Conservation (phyloP, 805 yeast genomes). For the Pichia gijzeniarum region DNA sequence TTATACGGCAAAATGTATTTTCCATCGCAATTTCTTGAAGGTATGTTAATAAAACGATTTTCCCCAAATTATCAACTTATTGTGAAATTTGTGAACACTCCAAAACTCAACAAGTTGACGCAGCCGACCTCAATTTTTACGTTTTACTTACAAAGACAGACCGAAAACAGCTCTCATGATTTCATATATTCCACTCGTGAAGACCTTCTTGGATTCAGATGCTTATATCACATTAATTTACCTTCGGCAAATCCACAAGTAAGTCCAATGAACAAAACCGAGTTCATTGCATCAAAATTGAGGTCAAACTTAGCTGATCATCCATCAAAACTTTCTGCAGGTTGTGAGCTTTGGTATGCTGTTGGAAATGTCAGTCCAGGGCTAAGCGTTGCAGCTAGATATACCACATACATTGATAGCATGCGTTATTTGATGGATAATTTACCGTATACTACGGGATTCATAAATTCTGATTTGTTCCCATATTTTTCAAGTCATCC, state of each 20-base stretch:
- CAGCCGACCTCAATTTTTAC: conserved; percentile 45
- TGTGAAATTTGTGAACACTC: conserved; percentile 67
- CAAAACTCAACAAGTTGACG: conserved; percentile 25
- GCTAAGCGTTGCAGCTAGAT: conserved; percentile 74
- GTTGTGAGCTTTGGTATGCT: conserved; percentile 88
- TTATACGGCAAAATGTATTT: conserved; percentile 83
- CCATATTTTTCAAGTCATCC: conserved; percentile 1
- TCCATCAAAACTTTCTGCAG: conserved; percentile 53
- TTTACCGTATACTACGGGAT: conserved; percentile 2
- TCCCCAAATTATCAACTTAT: conserved; percentile 56
- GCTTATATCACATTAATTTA: conserved; percentile 58
- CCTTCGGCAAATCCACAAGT: neutral
- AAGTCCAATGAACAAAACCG: neutral
- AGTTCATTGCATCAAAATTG: conserved; percentile 4
- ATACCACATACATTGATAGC: conserved; percentile 53
- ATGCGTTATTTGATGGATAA: conserved; percentile 8
- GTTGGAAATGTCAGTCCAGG: conserved; percentile 83
- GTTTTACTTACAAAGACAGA: conserved; percentile 62
- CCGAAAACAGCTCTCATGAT: conserved; percentile 61
- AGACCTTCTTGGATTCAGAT: conserved; percentile 72
- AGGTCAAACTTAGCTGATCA: conserved; percentile 10
- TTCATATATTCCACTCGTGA: conserved; percentile 79
- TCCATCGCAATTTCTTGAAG: conserved; percentile 83
- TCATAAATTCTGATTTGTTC: neutral
- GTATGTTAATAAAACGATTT: conserved; percentile 68